Percentiles rank a stretch among this genome's conserved stretches.
phyloP scores from a whole-genome alignment of 192 early-diverging fungal species.

The Lobosporangium transversale region DNA sequence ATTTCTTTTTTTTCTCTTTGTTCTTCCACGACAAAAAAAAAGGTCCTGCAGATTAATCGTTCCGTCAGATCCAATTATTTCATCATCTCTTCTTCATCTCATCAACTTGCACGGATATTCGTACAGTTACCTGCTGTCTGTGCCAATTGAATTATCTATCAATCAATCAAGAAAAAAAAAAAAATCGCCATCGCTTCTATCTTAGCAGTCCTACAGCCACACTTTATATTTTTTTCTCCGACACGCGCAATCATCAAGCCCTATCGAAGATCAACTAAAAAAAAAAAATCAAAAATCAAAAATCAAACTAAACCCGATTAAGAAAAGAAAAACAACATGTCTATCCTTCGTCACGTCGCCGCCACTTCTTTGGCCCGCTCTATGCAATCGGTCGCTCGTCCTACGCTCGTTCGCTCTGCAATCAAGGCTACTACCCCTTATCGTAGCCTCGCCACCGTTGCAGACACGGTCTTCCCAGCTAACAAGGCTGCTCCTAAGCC shows the following conservation, averaged over 20 bases:
- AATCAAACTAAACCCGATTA: conserved; percentile 15
- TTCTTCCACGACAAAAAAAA: conserved; percentile 30
- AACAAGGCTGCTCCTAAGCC: conserved; percentile 44
- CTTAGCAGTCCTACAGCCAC: conserved; percentile 24
- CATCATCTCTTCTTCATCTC: too few species aligned
- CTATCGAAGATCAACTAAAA: conserved; percentile 6
- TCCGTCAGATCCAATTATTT: conserved; percentile 7
- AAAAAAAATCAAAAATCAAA: conserved; percentile 13
- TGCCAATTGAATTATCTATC: conserved; percentile 39
- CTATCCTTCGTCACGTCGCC: conserved; percentile 20
- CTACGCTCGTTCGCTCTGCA: conserved; percentile 9
- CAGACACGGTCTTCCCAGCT: conserved; percentile 62
- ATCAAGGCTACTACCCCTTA: conserved; percentile 15
- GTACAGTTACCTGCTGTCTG: too few species aligned
- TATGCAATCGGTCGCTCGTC: conserved; percentile 16
- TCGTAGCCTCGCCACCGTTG: conserved; percentile 62
- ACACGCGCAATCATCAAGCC: neutral
- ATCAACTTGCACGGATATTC: too few species aligned
- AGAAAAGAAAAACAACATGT: conserved; percentile 26
- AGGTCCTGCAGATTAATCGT: conserved; percentile 27
- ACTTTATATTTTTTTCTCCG: neutral
- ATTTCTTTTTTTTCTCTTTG: too few species aligned
- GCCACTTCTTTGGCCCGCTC: conserved; percentile 20
- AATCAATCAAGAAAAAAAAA: too few species aligned
- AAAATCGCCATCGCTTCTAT: neutral